A percentile compares a stretch with the other conserved stretches of the same genome.
Evolutionary conservation across 768 basidiomycete genomes (phyloP).

Genomic region (Tephrocybe sp.): DNA sequence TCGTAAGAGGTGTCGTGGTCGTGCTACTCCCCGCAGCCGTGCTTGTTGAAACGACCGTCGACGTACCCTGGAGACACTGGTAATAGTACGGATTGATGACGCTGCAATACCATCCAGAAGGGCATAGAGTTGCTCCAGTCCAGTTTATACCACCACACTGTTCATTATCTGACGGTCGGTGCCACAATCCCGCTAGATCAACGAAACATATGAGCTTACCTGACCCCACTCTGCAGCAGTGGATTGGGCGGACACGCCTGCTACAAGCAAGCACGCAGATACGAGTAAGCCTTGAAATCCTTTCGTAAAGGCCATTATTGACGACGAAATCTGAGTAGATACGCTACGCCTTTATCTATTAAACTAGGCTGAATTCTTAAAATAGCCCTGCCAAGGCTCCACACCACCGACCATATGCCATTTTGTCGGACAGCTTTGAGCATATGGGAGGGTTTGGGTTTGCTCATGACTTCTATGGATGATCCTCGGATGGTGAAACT

Average conservation of each 20-base stretch:
- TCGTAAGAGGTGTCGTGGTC: slow-evolving; percentile 16
- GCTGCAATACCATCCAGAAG: slow-evolving; percentile 44
- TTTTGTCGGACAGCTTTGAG: slow-evolving; percentile 25
- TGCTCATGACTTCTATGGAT: neutral
- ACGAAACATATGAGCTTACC: slow-evolving; percentile 20
- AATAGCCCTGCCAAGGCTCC: slow-evolving; percentile 1
- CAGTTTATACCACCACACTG: slow-evolving; percentile 55
- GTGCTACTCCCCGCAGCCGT: slow-evolving; percentile 6
- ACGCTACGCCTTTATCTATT: neutral
- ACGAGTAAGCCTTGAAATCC: slow-evolving; percentile 1
- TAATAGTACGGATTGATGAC: slow-evolving; percentile 46
- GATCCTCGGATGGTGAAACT: slow-evolving; percentile 8
- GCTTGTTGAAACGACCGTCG: slow-evolving; percentile 20
- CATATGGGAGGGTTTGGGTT: neutral
- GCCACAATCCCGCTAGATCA: neutral
- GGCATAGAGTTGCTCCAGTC: slow-evolving; percentile 48
- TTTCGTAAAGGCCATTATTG: slow-evolving; percentile 7
- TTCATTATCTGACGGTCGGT: neutral
- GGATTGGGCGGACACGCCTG: slow-evolving; percentile 10
- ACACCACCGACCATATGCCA: slow-evolving; percentile 33
- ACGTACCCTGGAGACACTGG: slow-evolving; percentile 49
- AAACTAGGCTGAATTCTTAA: slow-evolving; percentile 1
- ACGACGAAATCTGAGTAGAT: neutral
- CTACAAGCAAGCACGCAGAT: slow-evolving; percentile 6
- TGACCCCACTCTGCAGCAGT: slow-evolving; percentile 33